phyloP scores from a whole-genome alignment of 768 basidiomycete species.

The Pleurotus platypus region DNA sequence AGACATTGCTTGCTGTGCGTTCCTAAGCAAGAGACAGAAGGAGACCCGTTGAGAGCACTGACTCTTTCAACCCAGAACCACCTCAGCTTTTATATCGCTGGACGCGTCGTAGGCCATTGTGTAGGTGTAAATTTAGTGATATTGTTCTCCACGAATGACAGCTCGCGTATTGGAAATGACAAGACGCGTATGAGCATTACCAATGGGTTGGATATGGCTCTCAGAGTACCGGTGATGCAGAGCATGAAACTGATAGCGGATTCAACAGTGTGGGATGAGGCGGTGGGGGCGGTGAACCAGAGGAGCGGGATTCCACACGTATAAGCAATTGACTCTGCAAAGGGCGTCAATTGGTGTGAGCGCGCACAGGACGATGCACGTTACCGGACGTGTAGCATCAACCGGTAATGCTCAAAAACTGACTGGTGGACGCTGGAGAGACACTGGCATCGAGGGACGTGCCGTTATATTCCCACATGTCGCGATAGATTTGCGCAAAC shows the following conservation, averaged over 20 bases:
- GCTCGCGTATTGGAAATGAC: neutral
- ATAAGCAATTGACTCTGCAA: neutral
- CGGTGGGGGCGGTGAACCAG: neutral
- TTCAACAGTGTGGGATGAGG: neutral
- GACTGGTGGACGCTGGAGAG: neutral
- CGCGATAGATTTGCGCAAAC: neutral
- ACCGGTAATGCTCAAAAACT: neutral
- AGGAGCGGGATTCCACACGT: neutral
- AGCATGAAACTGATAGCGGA: neutral
- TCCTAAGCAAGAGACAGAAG: neutral
- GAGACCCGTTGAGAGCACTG: constrained; percentile 7
- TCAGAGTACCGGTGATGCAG: neutral
- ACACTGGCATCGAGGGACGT: neutral
- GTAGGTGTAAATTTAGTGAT: neutral
- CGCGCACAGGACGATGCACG: neutral
- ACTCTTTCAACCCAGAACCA: neutral
- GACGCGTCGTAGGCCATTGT: neutral
- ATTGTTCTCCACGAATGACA: neutral
- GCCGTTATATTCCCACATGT: neutral
- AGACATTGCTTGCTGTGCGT: neutral
- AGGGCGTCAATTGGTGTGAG: neutral
- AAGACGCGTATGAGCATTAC: neutral
- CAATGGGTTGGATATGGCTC: neutral
- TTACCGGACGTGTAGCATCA: neutral
- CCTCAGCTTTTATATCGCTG: neutral